A percentile compares a stretch with the other conserved stretches of the same genome.
Conservation (phyloP, 495 filamentous ascomycete genomes). For the Evernia prunastri region DNA sequence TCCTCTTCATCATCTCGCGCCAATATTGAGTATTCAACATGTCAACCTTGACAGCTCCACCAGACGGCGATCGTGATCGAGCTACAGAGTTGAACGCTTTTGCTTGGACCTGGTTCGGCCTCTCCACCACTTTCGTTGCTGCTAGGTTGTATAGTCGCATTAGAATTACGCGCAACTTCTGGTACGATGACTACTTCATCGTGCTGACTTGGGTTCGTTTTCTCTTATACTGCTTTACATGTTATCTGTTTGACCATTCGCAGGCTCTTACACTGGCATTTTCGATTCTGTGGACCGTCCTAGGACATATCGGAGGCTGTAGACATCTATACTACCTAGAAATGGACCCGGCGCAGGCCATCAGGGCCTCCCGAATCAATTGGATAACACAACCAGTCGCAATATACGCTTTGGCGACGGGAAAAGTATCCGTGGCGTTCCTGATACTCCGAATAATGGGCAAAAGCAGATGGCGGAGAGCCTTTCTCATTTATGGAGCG, state of each 20-base stretch:
- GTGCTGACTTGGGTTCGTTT: slow-evolving; percentile 29
- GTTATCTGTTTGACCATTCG: no score
- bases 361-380: slow-evolving; percentile 28
- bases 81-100: slow-evolving; percentile 14
- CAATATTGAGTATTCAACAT: background rate
- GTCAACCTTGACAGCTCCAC: background rate
- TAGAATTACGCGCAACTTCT: slow-evolving; percentile 38
- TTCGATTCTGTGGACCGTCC: background rate
- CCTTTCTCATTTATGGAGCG: slow-evolving; percentile 8
- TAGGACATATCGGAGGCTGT: slow-evolving; percentile 2
- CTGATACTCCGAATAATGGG: slow-evolving; percentile 19
- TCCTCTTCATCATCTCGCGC: background rate
- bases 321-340: slow-evolving; percentile 13
- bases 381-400: slow-evolving; percentile 24
- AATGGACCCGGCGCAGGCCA: background rate
- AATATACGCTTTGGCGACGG: slow-evolving; percentile 21
- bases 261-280: background rate
- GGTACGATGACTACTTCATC: slow-evolving; percentile 48
- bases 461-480: slow-evolving; percentile 14
- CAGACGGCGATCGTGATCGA: slow-evolving; percentile 11
- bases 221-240: background rate
- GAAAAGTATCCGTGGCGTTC: slow-evolving; percentile 22
- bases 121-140: slow-evolving; percentile 33
- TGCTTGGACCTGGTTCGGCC: slow-evolving; percentile 30
- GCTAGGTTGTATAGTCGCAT: slow-evolving; percentile 44